A percentile compares a stretch with the other conserved stretches of the same genome.
Conservation (phyloP, 768 basidiomycete genomes). For the Leccinum broughii region DNA sequence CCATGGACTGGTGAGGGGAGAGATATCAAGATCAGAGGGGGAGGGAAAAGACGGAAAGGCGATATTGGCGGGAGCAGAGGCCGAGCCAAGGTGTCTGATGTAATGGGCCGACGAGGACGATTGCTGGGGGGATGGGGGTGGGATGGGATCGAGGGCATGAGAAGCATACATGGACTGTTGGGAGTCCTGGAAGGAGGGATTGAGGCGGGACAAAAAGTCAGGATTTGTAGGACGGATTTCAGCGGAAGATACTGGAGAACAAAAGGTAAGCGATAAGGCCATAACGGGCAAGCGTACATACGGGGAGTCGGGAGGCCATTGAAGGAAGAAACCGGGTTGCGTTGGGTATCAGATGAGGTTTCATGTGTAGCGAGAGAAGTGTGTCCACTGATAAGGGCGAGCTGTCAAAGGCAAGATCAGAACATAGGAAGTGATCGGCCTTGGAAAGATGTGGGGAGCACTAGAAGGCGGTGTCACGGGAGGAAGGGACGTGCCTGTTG, state of each 20-base stretch:
- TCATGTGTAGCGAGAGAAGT: slow-evolving; percentile 37
- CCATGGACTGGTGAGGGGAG: slow-evolving; percentile 82
- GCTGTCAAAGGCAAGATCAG: slow-evolving; percentile 39
- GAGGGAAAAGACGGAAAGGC: slow-evolving; percentile 60
- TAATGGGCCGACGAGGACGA: slow-evolving; percentile 29
- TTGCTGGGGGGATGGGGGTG: slow-evolving; percentile 33
- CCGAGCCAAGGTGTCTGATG: slow-evolving; percentile 42
- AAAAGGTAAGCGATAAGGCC: slow-evolving; percentile 15
- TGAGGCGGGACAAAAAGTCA: slow-evolving; percentile 65
- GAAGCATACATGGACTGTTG: slow-evolving; percentile 28
- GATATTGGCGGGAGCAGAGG: slow-evolving; percentile 73
- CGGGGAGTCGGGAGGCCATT: slow-evolving; percentile 70
- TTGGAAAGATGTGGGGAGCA: background rate
- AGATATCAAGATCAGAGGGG: slow-evolving; percentile 65
- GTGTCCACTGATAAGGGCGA: slow-evolving; percentile 64
- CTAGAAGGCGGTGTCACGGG: background rate
- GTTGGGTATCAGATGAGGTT: slow-evolving; percentile 36
- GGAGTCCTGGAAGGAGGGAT: slow-evolving; percentile 44
- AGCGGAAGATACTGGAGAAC: slow-evolving; percentile 53
- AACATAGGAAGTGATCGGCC: slow-evolving; percentile 10
- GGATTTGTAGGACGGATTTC: slow-evolving; percentile 62
- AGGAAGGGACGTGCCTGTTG: slow-evolving; percentile 64
- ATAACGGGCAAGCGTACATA: slow-evolving; percentile 35
- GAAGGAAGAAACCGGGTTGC: slow-evolving; percentile 37
- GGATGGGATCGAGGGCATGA: slow-evolving; percentile 27